phyloP scores from a whole-genome alignment of 495 filamentous ascomycete genomes.

The Penicillium robsamsonii region DNA sequence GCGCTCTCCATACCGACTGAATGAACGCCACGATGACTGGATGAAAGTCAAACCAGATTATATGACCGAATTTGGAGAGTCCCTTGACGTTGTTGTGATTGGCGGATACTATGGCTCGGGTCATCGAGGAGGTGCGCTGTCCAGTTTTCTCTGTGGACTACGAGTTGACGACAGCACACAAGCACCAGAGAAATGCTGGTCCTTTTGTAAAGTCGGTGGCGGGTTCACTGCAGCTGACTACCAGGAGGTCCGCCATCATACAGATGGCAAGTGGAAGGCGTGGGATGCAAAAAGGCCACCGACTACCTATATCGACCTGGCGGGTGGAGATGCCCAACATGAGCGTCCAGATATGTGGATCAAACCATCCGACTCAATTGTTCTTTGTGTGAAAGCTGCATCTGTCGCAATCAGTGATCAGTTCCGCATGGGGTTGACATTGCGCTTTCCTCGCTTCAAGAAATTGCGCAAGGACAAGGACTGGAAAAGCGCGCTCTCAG shows the following conservation, averaged over 20 bases:
- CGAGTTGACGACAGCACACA: slow-evolving; percentile 64
- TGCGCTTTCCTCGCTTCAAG: slow-evolving; percentile 92
- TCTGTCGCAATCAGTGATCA: slow-evolving; percentile 68
- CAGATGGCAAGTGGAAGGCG: slow-evolving; percentile 85
- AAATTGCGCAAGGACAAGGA: slow-evolving; percentile 74
- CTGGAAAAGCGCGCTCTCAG: slow-evolving; percentile 76
- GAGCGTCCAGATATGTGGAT: slow-evolving; percentile 95
- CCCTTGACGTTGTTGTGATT: slow-evolving; percentile 81
- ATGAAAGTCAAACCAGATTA: slow-evolving; percentile 99
- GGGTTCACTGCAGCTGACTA: slow-evolving; percentile 87
- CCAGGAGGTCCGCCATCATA: slow-evolving; percentile 72
- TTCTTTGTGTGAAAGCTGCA: slow-evolving; percentile 88
- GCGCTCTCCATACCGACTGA: slow-evolving; percentile 77
- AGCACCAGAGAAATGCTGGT: slow-evolving; percentile 70
- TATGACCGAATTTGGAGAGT: slow-evolving; percentile 95
- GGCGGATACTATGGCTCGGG: slow-evolving; percentile 94
- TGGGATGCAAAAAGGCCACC: slow-evolving; percentile 84
- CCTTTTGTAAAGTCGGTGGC: slow-evolving; percentile 95
- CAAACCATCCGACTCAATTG: slow-evolving; percentile 79
- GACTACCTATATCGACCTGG: slow-evolving; percentile 75
- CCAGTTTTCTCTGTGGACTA: slow-evolving; percentile 85
- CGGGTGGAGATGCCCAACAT: slow-evolving; percentile 67
- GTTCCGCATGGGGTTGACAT: slow-evolving; percentile 73
- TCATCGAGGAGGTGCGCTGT: slow-evolving; percentile 74
- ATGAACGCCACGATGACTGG: slow-evolving; percentile 94